A percentile compares a stretch with the other conserved stretches of the same genome.
These are phyloP conservation scores for Mollisiaceae sp. DNA, from an alignment of 2,329 filamentous ascomycete species.

Conservation along the genomic window DNA sequence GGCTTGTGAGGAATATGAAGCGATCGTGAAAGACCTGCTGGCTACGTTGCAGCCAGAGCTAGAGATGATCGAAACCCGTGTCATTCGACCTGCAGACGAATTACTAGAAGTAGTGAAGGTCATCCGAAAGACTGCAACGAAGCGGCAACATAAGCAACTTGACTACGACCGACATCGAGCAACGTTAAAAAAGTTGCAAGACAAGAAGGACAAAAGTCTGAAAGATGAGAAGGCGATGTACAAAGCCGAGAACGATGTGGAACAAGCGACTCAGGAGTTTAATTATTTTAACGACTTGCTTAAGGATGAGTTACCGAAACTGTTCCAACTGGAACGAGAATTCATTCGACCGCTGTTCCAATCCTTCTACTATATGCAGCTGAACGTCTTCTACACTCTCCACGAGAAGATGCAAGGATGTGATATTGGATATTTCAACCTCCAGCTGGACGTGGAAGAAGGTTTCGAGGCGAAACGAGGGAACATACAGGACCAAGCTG, in stretches of 20 bases:
- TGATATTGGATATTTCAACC: slow-evolving; percentile 97
- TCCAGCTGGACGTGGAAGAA: slow-evolving; percentile 88
- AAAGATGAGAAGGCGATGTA: slow-evolving; percentile 98
- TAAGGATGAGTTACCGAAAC: slow-evolving; percentile 91
- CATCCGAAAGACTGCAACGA: slow-evolving; percentile 84
- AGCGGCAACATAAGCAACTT: slow-evolving; percentile 96
- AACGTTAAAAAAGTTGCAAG: slow-evolving; percentile 89
- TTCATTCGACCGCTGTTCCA: slow-evolving; percentile 98
- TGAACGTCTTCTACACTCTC: slow-evolving; percentile 98
- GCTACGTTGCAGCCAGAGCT: slow-evolving; percentile 88
- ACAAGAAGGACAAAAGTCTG: slow-evolving; percentile 94
- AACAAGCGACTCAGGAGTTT: slow-evolving; percentile 91
- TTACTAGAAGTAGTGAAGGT: slow-evolving; percentile 93
- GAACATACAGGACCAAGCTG: slow-evolving; percentile 83
- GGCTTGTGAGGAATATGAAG: slow-evolving; percentile 96
- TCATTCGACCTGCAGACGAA: slow-evolving; percentile 92
- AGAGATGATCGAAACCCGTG: slow-evolving; percentile 93
- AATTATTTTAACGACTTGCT: slow-evolving; percentile 98
- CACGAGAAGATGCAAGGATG: slow-evolving; percentile 98
- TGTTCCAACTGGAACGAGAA: slow-evolving; percentile 87
- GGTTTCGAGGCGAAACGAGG: slow-evolving; percentile 89
- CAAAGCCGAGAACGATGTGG: slow-evolving; percentile 90
- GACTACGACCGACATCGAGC: slow-evolving; percentile 90
- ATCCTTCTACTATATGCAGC: slow-evolving; percentile 99
- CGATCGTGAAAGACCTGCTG: slow-evolving; percentile 87